Percentiles rank a stretch among this genome's conserved stretches.
phyloP scores from a whole-genome alignment of 331 rosid genomes.

The Arachis monticola region DNA sequence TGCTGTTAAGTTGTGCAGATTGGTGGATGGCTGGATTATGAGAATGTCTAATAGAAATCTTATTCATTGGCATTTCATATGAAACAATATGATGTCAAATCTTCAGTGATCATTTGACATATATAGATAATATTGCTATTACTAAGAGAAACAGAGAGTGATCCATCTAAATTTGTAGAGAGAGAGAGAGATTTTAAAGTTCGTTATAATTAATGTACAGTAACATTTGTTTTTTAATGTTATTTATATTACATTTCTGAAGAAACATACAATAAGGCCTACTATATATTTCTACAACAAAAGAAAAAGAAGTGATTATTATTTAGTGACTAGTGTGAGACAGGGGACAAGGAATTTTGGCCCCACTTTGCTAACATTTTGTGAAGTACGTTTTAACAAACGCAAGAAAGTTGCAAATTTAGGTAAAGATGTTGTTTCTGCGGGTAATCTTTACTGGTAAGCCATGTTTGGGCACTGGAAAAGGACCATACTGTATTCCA shows the following conservation, averaged over 20 bases:
- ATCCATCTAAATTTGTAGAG: too few species aligned
- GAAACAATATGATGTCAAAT: background rate
- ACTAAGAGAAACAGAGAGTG: background rate
- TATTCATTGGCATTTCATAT: background rate
- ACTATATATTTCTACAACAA: constrained; percentile 34
- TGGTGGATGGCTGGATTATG: too few species aligned
- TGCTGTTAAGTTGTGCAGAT: too few species aligned
- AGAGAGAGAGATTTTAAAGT: too few species aligned
- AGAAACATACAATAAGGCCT: constrained; percentile 19
- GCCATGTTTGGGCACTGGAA: constrained; percentile 83
- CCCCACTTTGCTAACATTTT: constrained; percentile 44
- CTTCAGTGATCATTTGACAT: too few species aligned
- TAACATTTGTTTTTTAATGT: background rate
- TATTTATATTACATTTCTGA: constrained; percentile 2
- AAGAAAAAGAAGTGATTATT: background rate
- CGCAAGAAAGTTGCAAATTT: constrained; percentile 31
- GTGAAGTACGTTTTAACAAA: constrained; percentile 23
- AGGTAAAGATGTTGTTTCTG: constrained; percentile 43
- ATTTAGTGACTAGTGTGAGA: background rate
- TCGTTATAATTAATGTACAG: too few species aligned
- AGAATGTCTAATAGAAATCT: background rate
- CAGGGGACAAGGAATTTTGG: constrained; percentile 23
- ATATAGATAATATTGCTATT: background rate
- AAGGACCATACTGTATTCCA: constrained; percentile 79
- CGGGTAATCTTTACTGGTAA: constrained; percentile 61